Base-by-base conservation (phyloP, 495 filamentous ascomycete species). In the Platismatia glauca region DNA sequence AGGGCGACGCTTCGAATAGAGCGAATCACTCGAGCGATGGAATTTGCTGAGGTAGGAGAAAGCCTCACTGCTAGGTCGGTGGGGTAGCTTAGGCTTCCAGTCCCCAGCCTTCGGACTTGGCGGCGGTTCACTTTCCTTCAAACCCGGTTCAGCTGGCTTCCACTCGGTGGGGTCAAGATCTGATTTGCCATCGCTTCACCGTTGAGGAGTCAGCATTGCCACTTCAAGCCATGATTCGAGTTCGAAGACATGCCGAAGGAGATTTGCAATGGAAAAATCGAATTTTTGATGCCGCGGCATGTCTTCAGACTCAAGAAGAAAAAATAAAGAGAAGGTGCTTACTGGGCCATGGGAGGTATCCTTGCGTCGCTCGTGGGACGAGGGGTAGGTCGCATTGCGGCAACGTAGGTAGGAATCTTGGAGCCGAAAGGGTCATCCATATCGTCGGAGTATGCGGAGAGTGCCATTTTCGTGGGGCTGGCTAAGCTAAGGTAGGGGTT, bases 161-260 rank as follows among this genome's bases (percentile, higher is more conserved):
- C 80, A 82, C 71, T 82, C 80, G 58, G 78, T 77, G 67, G 80
- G 80, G 70, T 82, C 80, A 63, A 79, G 77, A 81, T 82, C 80
- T 67, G 77, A 69, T 61, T 75, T 76, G 73, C 67, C 67, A 48
- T 76, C 69, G 60, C 44, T 48, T 48, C 44, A 48, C 9, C 44
- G 7, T 7, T 13, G 12, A 9, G 22, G 12, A 48, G 44, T 48
- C 22, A 48, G 44, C 44, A 27, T 48, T 15, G 22, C 22, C 11
- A 16, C 12, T 27, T 27, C 22, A 12, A 15, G 22, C 0, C 8
- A 3, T 13, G 15, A 12, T 13, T 4, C 2, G 44, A 24, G 11
- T 48, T 1, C n/a, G 27, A 48, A 48, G 22, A 27, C 22, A 48
- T 27, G 44, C 27, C n/a, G 22, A 3, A 48, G 11, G 44, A 22